Base-by-base conservation (phyloP, 257 asterid species). In the Forsythia viridissima region DNA sequence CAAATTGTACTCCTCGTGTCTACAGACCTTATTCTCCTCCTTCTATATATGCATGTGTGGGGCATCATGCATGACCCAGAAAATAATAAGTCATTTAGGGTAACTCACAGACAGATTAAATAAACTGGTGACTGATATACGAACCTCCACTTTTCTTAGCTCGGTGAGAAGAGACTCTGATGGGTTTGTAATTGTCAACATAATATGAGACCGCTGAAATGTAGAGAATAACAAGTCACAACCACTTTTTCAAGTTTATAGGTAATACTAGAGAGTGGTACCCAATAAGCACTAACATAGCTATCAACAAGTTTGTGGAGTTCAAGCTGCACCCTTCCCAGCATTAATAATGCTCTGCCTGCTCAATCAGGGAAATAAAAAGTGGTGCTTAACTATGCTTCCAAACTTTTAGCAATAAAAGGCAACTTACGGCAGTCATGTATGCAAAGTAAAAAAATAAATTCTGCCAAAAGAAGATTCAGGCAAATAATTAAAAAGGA, bases 71-170 rank as follows among this genome's bases (percentile, higher is more conserved):
- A 2, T 41, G 48, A 71, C 46, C 52, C 52, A 72, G 74, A 75
- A 52, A 71, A 46, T 7, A n/a, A 55, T 55, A 3, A n/a, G 66
- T 57, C 10, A 57, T 57, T 57, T 57, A 57, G 30, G 18, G 34
- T 5, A 57, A 57, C 12, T 6, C 11, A n/a, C 4, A 57, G 30
- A 57, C 11, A n/a, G 3, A 57, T n/a, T 1, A n/a, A 57, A 57
- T n/a, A 57, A 10, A 57, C 34, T 16, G 66, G 66, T 57, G 30
- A 75, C 63, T 39, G 39, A 70, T 11, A 70, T 51, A 82, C 93
- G 77, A 76, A 95, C 98, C 98, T 93, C 98, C 86, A 95, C 99
- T 92, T 93, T 95, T 66, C 97, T 93, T 41, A 95, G 97, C 91
- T 95, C 97, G 52, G 91, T 89, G 37, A 95, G 96, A 84, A 93